Base-by-base conservation (phyloP, 78 protist genomes). In the Dictyostelium intermedium region DNA sequence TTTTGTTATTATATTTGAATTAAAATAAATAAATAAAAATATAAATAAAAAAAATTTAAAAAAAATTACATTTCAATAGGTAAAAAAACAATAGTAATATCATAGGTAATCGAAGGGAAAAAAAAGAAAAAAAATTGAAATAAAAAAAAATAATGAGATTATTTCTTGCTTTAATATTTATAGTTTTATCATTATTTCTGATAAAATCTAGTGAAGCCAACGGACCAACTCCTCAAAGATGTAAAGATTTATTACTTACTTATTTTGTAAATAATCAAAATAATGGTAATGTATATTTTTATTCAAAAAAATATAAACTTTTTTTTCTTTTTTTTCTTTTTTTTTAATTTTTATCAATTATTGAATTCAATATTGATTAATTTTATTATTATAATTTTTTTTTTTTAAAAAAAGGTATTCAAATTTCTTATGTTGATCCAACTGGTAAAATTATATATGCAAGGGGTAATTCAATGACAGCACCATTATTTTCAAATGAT, bases 401-500 rank as follows among this genome's bases (percentile, higher is more conserved):
- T 41, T n/a, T 13, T 13, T n/a, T n/a, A 13, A 10, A 16, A 7
- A 13, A 25, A 27, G 84, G 84, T 35, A 45, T 79, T 20, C 53
- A 35, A 39, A 79, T 79, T 16, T 45, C 84, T 0, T 79, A 35
- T 47, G 53, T 79, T 9, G 84, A 79, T 37, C 84, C 39, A 79
- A 30, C 5, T 18, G 84, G 84, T 35, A 79, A 27, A 47, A 13
- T 79, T 20, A 13, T 79, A 35, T 79, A 79, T 27, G 20, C 84
- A 3, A 79, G 84, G 47, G 84, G 84, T 20, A 79, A 79, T 27
- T 79, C 84, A 79, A 79, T 45, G 84, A 79, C 56, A 4, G 84
- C 69, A 13, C 53, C 50, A n/a, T 20, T 79, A 37, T 79, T 79
- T 79, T 35, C 56, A 27, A 27, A 23, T 11, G 84, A 79, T 79